Conservation (phyloP, 306 rosid species). For the Fragaria iinumae region DNA sequence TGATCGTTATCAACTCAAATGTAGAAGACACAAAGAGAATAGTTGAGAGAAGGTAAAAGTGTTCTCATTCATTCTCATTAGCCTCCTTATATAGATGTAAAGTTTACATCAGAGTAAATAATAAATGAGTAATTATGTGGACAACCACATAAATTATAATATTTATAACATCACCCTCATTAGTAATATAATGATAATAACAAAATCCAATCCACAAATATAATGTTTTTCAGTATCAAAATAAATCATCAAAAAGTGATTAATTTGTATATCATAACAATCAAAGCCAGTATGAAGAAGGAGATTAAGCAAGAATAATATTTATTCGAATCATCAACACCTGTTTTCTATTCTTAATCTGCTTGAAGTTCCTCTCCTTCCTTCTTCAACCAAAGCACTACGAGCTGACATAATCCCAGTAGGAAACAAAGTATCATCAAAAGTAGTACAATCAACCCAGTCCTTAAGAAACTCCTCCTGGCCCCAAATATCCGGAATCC, state of each 20-base stretch:
- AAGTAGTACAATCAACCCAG: conserved; percentile 75
- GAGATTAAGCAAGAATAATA: background rate
- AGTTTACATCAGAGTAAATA: too few species aligned
- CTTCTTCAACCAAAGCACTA: conserved; percentile 63
- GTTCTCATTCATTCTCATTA: too few species aligned
- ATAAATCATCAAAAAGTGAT: conserved; percentile 2
- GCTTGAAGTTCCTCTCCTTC: conserved; percentile 43
- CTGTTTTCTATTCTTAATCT: conserved; percentile 54
- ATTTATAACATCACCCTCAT: background rate
- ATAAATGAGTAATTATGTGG: too few species aligned
- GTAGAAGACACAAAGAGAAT: too few species aligned
- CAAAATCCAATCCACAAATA: background rate
- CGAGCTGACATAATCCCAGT: conserved; percentile 58
- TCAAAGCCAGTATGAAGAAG: background rate
- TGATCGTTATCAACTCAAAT: too few species aligned
- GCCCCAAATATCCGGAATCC: conserved; percentile 96
- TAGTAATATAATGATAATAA: background rate
- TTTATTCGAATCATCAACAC: conserved; percentile 29
- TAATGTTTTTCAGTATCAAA: background rate
- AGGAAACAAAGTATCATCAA: conserved; percentile 68
- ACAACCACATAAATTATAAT: too few species aligned
- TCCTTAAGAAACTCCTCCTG: conserved; percentile 82
- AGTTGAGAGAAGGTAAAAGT: too few species aligned
- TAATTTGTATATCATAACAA: background rate
- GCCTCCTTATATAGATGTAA: too few species aligned